Evolutionary conservation across 768 basidiomycete species (phyloP).

Genomic region (Rhodotorula paludigena): DNA sequence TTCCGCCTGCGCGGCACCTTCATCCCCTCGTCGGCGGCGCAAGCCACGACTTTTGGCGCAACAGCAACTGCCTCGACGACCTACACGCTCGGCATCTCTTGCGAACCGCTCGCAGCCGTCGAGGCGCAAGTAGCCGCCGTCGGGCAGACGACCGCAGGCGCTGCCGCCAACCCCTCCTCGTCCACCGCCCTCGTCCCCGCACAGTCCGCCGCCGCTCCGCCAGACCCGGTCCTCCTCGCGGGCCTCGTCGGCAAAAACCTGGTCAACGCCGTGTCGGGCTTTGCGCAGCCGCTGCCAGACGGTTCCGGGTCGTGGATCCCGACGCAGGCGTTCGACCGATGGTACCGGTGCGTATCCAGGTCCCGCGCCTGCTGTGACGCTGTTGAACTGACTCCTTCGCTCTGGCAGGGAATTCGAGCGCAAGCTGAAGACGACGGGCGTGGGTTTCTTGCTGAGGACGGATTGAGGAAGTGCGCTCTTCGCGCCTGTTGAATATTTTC

Average conservation of each 20-base stretch:
- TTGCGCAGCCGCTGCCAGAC: conserved; percentile 25
- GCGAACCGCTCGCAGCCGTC: conserved; percentile 68
- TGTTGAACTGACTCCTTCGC: not conserved
- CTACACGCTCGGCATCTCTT: conserved; percentile 70
- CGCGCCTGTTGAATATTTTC: not conserved
- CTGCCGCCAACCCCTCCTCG: not conserved
- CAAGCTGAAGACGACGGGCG: conserved; percentile 27
- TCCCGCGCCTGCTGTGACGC: no score
- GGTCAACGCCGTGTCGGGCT: conserved; percentile 22
- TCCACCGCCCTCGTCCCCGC: conserved; percentile 13
- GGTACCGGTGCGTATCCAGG: conserved; percentile 21
- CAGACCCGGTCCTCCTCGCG: conserved; percentile 24
- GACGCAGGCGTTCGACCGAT: conserved; percentile 15
- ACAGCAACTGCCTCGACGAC: conserved; percentile 48
- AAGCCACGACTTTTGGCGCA: conserved; percentile 43
- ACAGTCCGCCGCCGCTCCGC: not conserved
- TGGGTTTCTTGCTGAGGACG: conserved; percentile 21
- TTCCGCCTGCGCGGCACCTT: conserved; percentile 46
- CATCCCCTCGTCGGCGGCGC: conserved; percentile 45
- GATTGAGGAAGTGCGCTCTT: not conserved
- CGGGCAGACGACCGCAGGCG: not conserved
- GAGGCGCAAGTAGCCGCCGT: conserved; percentile 55
- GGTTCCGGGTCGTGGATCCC: conserved; percentile 17
- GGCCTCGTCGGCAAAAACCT: conserved; percentile 29
- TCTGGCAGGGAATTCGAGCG: conserved; percentile 28